Conservation (phyloP, 176 grass and related monocot species). For the Paspalum notatum region DNA sequence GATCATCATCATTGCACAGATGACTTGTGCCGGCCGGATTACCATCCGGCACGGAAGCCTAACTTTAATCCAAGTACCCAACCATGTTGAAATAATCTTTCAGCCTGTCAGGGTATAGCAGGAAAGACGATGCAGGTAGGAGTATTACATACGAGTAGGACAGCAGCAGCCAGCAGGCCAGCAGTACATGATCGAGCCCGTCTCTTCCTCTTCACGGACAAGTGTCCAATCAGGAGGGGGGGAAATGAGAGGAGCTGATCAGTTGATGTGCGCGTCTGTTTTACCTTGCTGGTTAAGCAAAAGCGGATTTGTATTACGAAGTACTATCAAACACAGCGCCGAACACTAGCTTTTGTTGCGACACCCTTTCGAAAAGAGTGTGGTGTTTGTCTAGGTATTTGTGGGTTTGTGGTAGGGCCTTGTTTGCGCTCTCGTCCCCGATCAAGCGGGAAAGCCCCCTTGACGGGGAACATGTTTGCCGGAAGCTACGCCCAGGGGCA, state of each 20-base stretch:
- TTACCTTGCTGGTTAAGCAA: neutral
- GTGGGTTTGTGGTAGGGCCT: neutral
- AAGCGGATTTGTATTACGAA: neutral
- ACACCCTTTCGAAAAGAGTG: neutral
- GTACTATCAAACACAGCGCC: conserved; percentile 29
- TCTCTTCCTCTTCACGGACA: neutral
- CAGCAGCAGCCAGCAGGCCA: too few species aligned
- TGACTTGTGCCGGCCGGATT: neutral
- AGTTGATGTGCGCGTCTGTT: neutral
- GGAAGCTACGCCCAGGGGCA: conserved; percentile 26
- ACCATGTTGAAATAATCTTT: neutral
- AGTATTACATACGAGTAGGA: too few species aligned
- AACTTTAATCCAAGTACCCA: neutral
- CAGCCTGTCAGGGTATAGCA: neutral
- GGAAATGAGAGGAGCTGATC: neutral
- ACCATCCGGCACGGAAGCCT: neutral
- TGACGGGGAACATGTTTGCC: conserved; percentile 54
- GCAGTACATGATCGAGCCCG: too few species aligned
- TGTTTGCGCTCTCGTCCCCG: neutral
- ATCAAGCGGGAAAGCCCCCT: conserved; percentile 39
- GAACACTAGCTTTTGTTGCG: neutral
- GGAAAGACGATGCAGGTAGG: neutral
- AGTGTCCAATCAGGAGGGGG: neutral
- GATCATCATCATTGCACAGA: conserved; percentile 5
- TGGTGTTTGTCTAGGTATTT: neutral